phyloP scores from a whole-genome alignment of 495 filamentous ascomycete genomes.

The Tuber aestivum region DNA sequence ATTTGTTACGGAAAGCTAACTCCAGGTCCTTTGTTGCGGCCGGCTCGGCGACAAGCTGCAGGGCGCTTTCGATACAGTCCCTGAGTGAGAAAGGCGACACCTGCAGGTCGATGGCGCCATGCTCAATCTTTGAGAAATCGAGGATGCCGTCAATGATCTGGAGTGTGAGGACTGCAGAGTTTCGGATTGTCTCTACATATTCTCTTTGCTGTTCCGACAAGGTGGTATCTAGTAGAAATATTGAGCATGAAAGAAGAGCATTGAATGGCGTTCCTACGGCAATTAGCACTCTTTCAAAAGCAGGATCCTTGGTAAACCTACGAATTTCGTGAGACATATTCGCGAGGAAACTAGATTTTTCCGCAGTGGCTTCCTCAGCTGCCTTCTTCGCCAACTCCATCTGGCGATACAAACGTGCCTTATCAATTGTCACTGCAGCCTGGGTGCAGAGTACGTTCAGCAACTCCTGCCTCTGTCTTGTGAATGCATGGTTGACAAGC shows the following conservation, averaged over 20 bases:
- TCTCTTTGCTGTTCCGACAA: conserved; percentile 56
- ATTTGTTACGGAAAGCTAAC: conserved; percentile 61
- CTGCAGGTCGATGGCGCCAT: conserved; percentile 61
- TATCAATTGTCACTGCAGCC: conserved; percentile 42
- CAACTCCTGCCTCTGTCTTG: conserved; percentile 40
- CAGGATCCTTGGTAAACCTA: conserved; percentile 6
- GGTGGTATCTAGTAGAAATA: conserved; percentile 50
- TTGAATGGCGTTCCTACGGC: conserved; percentile 40
- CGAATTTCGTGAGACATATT: conserved; percentile 42
- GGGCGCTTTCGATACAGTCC: conserved; percentile 63
- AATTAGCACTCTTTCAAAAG: background rate
- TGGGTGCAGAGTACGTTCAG: conserved; percentile 42
- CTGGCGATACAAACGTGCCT: conserved; percentile 42
- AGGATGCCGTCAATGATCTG: conserved; percentile 67
- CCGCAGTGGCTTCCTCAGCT: conserved; percentile 41
- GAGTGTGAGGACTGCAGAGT: conserved; percentile 60
- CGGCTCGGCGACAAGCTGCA: conserved; percentile 60
- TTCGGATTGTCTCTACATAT: conserved; percentile 56
- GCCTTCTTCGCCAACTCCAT: conserved; percentile 43
- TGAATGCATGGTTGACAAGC: conserved; percentile 41
- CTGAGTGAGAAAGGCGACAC: conserved; percentile 63
- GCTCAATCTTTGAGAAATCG: conserved; percentile 64
- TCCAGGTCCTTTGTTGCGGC: conserved; percentile 65
- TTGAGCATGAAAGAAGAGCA: conserved; percentile 41
- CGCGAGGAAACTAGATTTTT: conserved; percentile 42